Conservation (phyloP, 495 filamentous ascomycete genomes). For the Letharia columbiana region DNA sequence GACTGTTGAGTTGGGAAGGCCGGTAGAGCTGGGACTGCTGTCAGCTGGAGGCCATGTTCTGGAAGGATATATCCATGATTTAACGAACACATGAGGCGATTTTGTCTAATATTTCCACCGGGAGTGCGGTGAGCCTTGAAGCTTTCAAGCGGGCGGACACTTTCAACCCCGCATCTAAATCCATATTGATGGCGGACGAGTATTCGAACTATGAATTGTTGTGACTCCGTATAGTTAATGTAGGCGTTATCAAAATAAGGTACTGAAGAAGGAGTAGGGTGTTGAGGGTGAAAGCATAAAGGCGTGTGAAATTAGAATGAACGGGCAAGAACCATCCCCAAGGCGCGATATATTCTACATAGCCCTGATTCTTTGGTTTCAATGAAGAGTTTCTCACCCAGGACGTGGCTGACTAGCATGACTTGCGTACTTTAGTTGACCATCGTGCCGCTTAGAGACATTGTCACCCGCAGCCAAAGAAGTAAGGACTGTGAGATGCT, state of each 20-base stretch:
- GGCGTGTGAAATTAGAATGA: neutral
- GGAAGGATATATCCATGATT: neutral
- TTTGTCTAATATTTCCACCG: neutral
- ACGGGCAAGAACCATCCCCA: too few relatives aligned
- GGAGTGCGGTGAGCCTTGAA: neutral
- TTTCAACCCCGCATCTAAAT: neutral
- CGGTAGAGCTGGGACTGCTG: neutral
- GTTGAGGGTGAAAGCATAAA: neutral
- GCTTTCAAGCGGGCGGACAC: neutral
- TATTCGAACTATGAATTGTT: neutral
- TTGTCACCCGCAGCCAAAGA: too few relatives aligned
- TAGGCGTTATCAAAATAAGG: too few relatives aligned
- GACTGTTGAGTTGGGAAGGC: neutral
- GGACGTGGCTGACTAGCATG: too few relatives aligned
- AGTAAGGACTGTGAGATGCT: too few relatives aligned
- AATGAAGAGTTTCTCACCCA: too few relatives aligned
- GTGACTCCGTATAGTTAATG: neutral
- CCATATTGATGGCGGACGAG: neutral
- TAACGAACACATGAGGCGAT: neutral
- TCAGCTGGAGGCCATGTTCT: neutral
- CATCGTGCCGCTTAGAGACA: too few relatives aligned
- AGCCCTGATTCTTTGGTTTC: too few relatives aligned
- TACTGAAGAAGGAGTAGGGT: neutral
- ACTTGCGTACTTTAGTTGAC: too few relatives aligned
- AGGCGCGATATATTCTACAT: too few relatives aligned